These are phyloP conservation scores for Hanseniaspora gamundiae DNA, from an alignment of 1,139 yeast genomes.

Conservation along the genomic window DNA sequence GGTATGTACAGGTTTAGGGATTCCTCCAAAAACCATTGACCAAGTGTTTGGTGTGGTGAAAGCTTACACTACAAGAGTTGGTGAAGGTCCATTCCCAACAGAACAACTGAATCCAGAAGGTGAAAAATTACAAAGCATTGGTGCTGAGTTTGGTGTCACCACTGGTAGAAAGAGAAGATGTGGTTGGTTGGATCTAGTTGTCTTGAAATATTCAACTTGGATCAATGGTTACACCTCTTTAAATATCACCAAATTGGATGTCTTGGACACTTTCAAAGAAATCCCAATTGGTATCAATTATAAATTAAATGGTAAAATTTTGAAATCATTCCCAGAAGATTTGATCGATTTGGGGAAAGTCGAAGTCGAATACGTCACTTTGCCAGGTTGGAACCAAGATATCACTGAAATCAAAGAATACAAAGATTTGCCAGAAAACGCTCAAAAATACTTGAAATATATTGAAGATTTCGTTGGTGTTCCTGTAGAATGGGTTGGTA, in stretches of 20 bases:
- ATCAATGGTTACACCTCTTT: constrained; percentile 92
- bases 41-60: constrained; percentile 92
- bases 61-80: constrained; percentile 97
- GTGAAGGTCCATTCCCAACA: constrained; percentile 99
- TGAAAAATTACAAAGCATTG: constrained; percentile 76
- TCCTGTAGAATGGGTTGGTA: constrained; percentile 95
- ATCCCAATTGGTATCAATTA: constrained; percentile 81
- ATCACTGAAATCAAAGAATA: constrained; percentile 61
- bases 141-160: constrained; percentile 96
- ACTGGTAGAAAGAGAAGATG: constrained; percentile 99
- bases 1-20: constrained; percentile 90
- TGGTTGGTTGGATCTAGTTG: constrained; percentile 98
- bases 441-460: constrained; percentile 67
- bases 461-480: constrained; percentile 77
- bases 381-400: constrained; percentile 90
- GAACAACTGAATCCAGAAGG: constrained; percentile 88
- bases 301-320: constrained; percentile 59
- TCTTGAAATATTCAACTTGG: constrained; percentile 75
- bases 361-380: constrained; percentile 77
- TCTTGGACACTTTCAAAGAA: constrained; percentile 78
- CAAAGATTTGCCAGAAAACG: constrained; percentile 77
- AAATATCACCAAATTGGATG: constrained; percentile 92
- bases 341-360: constrained; percentile 68
- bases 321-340: constrained; percentile 87
- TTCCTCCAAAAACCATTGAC: constrained; percentile 74